Conservation (phyloP, 208 protist genomes). For the Angomonas deanei region DNA sequence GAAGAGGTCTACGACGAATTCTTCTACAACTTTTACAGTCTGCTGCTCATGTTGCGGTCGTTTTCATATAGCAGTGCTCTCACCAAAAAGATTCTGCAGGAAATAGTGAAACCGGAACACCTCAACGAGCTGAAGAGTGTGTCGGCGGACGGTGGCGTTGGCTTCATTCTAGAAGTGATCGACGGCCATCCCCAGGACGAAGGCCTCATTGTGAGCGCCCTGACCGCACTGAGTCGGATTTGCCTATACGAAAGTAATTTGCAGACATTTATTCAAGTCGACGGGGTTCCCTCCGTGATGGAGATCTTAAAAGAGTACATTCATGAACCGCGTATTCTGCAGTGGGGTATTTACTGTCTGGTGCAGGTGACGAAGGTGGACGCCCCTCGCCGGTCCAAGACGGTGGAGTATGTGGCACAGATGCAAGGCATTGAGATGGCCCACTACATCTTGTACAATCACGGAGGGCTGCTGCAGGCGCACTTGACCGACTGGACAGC, state of each 20-base stretch:
- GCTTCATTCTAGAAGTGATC: constrained; percentile 71
- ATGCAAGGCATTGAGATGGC: constrained; percentile 49
- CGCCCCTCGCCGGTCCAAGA: constrained; percentile 18
- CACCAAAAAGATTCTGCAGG: constrained; percentile 40
- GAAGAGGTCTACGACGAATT: constrained; percentile 70
- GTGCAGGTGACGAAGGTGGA: constrained; percentile 32
- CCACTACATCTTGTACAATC: constrained; percentile 41
- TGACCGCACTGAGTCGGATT: constrained; percentile 55
- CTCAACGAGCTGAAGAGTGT: constrained; percentile 25
- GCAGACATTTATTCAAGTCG: constrained; percentile 50
- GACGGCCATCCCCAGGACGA: constrained; percentile 75
- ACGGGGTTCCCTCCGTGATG: constrained; percentile 70
- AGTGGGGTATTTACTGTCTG: constrained; percentile 68
- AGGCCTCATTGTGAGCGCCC: constrained; percentile 46
- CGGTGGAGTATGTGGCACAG: constrained; percentile 32
- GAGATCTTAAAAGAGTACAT: constrained; percentile 81
- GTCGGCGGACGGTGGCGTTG: constrained; percentile 49
- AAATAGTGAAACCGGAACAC: constrained; percentile 28
- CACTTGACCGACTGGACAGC: constrained; percentile 39
- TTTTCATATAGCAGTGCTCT: constrained; percentile 59
- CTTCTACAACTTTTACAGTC: constrained; percentile 52
- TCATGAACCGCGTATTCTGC: constrained; percentile 45
- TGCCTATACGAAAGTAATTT: constrained; percentile 58
- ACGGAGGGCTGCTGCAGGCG: constrained; percentile 23
- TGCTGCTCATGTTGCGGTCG: constrained; percentile 67